These are phyloP conservation scores for Eleusine coracana DNA, from an alignment of 176 grass and related monocot species.

Conservation along the genomic window DNA sequence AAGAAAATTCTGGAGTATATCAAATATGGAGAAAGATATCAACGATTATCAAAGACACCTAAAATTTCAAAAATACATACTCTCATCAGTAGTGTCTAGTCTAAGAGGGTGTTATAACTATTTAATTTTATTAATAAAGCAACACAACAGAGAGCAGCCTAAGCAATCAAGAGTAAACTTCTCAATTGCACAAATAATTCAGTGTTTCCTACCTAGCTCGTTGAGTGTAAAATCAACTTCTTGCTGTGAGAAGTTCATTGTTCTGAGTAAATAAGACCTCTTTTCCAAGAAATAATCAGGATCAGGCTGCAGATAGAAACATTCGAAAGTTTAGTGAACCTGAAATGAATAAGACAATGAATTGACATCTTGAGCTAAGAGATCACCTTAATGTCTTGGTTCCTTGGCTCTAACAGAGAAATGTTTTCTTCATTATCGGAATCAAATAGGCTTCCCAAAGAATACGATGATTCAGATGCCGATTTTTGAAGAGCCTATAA, in stretches of 20 bases:
- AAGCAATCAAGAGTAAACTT: conserved; percentile 11
- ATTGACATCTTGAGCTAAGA: conserved; percentile 21
- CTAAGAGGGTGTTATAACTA: background rate
- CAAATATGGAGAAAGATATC: conserved; percentile 8
- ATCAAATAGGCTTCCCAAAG: conserved; percentile 68
- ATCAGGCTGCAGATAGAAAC: conserved; percentile 47
- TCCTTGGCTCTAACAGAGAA: conserved; percentile 29
- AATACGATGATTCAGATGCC: conserved; percentile 60
- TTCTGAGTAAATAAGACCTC: conserved; percentile 63
- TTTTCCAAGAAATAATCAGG: conserved; percentile 55
- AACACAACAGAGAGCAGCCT: background rate
- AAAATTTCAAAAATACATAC: background rate
- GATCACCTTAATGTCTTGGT: conserved; percentile 59
- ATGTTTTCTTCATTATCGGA: conserved; percentile 66
- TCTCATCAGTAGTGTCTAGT: background rate
- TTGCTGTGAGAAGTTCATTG: conserved; percentile 76
- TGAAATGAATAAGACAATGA: conserved; percentile 26
- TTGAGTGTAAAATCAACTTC: conserved; percentile 78
- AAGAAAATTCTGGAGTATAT: conserved; percentile 40
- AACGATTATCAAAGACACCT: background rate
- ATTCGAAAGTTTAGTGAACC: conserved; percentile 14
- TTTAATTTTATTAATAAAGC: background rate
- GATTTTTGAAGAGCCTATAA: conserved; percentile 61
- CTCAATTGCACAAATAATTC: conserved; percentile 10
- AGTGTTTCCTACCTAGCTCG: conserved; percentile 68